Conservation (phyloP, 2,329 filamentous ascomycete species). For the Ceratocystis harringtonii region DNA sequence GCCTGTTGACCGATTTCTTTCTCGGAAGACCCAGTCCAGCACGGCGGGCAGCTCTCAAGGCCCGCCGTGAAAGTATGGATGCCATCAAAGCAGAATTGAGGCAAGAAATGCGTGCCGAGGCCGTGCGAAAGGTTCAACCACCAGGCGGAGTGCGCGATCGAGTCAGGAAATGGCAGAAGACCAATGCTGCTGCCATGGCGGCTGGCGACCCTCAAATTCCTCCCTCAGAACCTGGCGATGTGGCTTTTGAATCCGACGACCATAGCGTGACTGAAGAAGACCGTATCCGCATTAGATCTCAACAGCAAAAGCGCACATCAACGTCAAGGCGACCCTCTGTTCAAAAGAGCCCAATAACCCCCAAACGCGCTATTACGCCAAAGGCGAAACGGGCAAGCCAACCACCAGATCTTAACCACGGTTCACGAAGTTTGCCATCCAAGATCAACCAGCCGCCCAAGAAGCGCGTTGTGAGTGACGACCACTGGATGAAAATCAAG, state of each 20-base stretch:
- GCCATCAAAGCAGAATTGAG: slow-evolving; percentile 38
- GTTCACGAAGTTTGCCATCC: slow-evolving; percentile 20
- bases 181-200: slow-evolving; percentile 51
- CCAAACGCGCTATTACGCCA: slow-evolving; percentile 3
- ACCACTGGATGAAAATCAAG: slow-evolving; percentile 62
- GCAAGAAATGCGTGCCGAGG: slow-evolving; percentile 26
- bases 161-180: slow-evolving; percentile 72
- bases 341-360: slow-evolving; percentile 22
- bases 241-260: slow-evolving; percentile 45
- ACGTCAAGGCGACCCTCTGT: slow-evolving; percentile 19
- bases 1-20: slow-evolving; percentile 42
- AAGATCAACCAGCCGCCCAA: slow-evolving; percentile 49
- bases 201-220: slow-evolving; percentile 36
- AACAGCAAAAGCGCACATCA: slow-evolving; percentile 26
- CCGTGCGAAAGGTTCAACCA: slow-evolving; percentile 43
- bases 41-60: slow-evolving; percentile 37
- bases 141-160: slow-evolving; percentile 60
- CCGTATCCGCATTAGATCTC: slow-evolving; percentile 40
- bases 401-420: slow-evolving; percentile 8
- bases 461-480: slow-evolving; percentile 86
- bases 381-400: slow-evolving; percentile 2
- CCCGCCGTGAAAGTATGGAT: slow-evolving; percentile 44
- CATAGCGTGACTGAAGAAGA: slow-evolving; percentile 48
- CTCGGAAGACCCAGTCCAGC: slow-evolving; percentile 41
- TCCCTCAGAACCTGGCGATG: slow-evolving; percentile 44